phyloP scores from a whole-genome alignment of 2,329 filamentous ascomycete species.

The Tolypocladium guangdongense region DNA sequence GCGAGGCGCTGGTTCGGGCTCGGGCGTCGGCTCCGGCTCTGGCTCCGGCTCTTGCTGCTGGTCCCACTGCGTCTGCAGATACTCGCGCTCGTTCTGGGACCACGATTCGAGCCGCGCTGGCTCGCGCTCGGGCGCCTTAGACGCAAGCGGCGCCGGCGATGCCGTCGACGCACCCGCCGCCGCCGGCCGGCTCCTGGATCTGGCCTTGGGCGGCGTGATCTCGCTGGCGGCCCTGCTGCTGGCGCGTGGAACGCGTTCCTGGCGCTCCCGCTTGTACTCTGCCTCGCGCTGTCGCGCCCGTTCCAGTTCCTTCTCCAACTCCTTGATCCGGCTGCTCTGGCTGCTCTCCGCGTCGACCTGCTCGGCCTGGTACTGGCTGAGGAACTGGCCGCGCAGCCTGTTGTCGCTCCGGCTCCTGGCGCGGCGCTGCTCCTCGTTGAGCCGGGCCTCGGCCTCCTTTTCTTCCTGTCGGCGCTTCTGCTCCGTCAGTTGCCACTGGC shows the following conservation, averaged over 20 bases:
- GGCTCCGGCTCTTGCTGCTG: constrained; percentile 19
- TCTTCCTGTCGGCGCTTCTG: constrained; percentile 63
- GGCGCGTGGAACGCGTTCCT: constrained; percentile 32
- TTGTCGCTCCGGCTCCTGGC: constrained; percentile 53
- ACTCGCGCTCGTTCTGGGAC: constrained; percentile 53
- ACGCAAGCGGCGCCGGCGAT: neutral
- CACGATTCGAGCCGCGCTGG: constrained; percentile 49
- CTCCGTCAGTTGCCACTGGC: constrained; percentile 67
- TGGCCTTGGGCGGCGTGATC: constrained; percentile 7
- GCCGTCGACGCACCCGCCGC: constrained; percentile 1
- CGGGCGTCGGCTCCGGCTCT: constrained; percentile 3
- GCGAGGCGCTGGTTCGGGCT: neutral
- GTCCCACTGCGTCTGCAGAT: constrained; percentile 44
- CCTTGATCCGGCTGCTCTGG: constrained; percentile 59
- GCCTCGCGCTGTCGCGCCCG: constrained; percentile 50
- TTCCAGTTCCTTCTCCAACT: constrained; percentile 66
- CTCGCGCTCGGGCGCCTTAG: constrained; percentile 1
- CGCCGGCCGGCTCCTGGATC: constrained; percentile 12
- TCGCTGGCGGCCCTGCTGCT: constrained; percentile 16
- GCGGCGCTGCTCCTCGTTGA: constrained; percentile 56
- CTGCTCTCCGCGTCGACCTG: constrained; percentile 30
- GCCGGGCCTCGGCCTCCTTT: constrained; percentile 54
- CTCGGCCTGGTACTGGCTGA: constrained; percentile 77
- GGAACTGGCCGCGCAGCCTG: constrained; percentile 68
- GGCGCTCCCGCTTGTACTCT: constrained; percentile 48